A percentile compares a stretch with the other conserved stretches of the same genome.
Evolutionary conservation across 345 rosid genomes (phyloP).

Genomic region (Hypericum androsaemum): DNA sequence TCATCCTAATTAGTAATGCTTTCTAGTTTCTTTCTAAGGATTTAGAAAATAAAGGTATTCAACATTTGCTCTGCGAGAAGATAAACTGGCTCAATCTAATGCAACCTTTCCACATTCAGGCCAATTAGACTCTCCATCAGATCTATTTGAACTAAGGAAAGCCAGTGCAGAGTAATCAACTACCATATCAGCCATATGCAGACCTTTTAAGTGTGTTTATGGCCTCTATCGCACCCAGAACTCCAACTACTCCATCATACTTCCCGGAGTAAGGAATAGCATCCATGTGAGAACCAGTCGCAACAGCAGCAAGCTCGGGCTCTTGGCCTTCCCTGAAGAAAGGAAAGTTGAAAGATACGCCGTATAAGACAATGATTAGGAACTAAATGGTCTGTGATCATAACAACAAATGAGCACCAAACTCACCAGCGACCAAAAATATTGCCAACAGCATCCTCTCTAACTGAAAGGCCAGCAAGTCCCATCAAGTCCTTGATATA

Average conservation of each 20-base stretch:
- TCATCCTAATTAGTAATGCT: too few relatives aligned
- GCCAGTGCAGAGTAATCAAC: neutral
- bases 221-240: constrained; percentile 93
- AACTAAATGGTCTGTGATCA: neutral
- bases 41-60: neutral
- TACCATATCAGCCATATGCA: neutral
- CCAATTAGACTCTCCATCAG: too few relatives aligned
- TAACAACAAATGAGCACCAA: neutral
- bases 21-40: neutral
- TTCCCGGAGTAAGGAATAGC: constrained; percentile 97
- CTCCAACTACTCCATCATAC: constrained; percentile 95
- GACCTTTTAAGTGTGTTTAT: constrained; percentile 82
- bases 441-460: constrained; percentile 94
- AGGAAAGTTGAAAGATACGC: neutral
- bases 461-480: constrained; percentile 60
- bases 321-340: constrained; percentile 63
- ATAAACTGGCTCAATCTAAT: too few relatives aligned
- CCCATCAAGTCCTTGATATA: constrained; percentile 70
- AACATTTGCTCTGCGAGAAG: too few relatives aligned
- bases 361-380: neutral
- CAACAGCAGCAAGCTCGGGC: constrained; percentile 58
- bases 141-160: too few relatives aligned
- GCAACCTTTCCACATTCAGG: too few relatives aligned
- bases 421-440: constrained; percentile 87
- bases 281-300: constrained; percentile 92